Conservation (phyloP, 202 grass and related monocot species). For the Schoenoplectus tabernaemontani region DNA sequence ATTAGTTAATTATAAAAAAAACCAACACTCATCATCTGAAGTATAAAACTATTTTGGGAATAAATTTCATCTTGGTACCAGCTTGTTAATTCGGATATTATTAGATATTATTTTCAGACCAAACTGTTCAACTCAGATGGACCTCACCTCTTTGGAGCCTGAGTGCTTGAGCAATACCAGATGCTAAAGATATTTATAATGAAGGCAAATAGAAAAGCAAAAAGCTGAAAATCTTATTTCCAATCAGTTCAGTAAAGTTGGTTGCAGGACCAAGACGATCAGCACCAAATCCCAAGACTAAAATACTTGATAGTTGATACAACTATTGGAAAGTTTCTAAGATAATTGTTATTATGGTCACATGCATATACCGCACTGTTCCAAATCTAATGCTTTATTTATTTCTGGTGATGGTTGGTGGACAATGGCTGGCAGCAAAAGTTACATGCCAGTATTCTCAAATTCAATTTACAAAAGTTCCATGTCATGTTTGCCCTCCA, state of each 20-base stretch:
- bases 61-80: background rate
- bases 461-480: background rate
- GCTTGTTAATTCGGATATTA: background rate
- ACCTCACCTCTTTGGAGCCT: background rate
- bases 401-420: too few species aligned
- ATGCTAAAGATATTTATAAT: background rate
- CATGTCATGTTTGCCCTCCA: background rate
- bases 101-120: too few species aligned
- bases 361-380: too few species aligned
- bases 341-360: too few species aligned
- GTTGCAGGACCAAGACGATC: background rate
- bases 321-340: background rate
- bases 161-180: background rate
- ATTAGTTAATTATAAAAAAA: conserved; percentile 8
- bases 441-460: too few species aligned
- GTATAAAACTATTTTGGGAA: background rate
- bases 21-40: background rate
- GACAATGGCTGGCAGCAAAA: too few species aligned
- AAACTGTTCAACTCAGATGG: background rate
- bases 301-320: too few species aligned
- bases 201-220: background rate
- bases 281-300: background rate
- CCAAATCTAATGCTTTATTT: too few species aligned
- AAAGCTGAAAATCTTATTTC: background rate
- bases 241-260: background rate